Base-by-base conservation (phyloP, 2,329 filamentous ascomycete species). In the Colletotrichum orbiculare region DNA sequence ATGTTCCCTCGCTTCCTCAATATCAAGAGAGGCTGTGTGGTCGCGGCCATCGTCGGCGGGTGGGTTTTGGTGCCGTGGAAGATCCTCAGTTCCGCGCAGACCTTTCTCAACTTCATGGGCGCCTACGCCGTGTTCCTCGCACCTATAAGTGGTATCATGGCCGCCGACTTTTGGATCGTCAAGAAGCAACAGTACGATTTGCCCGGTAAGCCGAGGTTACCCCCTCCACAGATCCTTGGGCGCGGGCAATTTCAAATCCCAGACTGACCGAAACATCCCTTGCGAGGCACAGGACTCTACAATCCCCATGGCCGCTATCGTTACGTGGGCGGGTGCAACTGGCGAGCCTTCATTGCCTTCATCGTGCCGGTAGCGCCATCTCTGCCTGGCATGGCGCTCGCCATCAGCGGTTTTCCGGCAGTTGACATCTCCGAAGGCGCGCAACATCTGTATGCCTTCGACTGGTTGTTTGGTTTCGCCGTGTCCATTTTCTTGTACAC, bases 11-110 rank as follows among this genome's bases (percentile, higher is more conserved):
- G 75, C 35, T 86, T 81, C 70, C 73, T 88, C 66, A 87, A 88
- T 68, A 86, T 89, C 69, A 76, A 77, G 8, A 82, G 87, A 15
- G 86, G 86, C 8, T 84, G 83, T 61, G 74, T 88, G 38, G 75
- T 88, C 47, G 82, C 84, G 6, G 84, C 85, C 2, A 54, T 88
- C 4, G 73, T 87, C 17, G 78, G 76, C 0, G 84, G 83, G 25
- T 89, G 87, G 86, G 81, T 82, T 3, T 79, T 90, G 38, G 86
- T 88, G 1, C 87, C 87, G 2, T 90, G 88, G 88, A 89, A 89
- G 76, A 90, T 91, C 62, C 77, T 90, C 15, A 79, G 74, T 39
- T 87, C 84, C 0, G 88, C 88, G 2, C 73, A 75, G 2, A 87
- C 83, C 1, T 87, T 91, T 69, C 75, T 90, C 4, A 82, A 84